Percentiles rank a stretch among this genome's conserved stretches.
phyloP scores from a whole-genome alignment of 352 stramenopile species.

The Phytophthora quininea region DNA sequence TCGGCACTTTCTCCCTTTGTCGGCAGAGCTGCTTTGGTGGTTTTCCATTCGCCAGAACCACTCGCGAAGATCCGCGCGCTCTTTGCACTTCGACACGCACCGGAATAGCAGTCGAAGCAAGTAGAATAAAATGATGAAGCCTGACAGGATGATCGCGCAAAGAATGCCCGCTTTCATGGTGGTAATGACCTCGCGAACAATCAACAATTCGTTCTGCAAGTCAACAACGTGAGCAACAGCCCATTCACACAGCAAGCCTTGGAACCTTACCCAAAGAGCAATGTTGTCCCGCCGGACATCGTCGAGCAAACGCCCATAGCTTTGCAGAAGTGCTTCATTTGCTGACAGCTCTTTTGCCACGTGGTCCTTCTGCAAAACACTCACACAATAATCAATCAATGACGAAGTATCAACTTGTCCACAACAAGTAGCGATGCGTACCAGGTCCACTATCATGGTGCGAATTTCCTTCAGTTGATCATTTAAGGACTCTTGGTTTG shows the following conservation, averaged over 20 bases:
- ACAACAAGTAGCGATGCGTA: conserved; percentile 14
- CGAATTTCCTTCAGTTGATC: conserved; percentile 63
- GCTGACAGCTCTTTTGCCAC: conserved; percentile 38
- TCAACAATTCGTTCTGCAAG: conserved; percentile 72
- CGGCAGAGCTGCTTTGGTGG: conserved; percentile 10
- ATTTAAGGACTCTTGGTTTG: conserved; percentile 55
- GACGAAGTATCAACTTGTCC: background rate
- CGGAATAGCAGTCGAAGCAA: conserved; percentile 70
- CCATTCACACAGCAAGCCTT: background rate
- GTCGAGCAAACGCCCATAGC: conserved; percentile 42
- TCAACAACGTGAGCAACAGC: conserved; percentile 5
- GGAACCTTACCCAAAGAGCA: conserved; percentile 46
- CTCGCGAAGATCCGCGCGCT: conserved; percentile 73
- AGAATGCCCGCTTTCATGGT: conserved; percentile 88
- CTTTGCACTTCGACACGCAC: conserved; percentile 73
- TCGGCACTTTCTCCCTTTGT: conserved; percentile 8
- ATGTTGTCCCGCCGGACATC: conserved; percentile 56
- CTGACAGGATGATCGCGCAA: conserved; percentile 71
- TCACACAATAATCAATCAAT: too few species aligned
- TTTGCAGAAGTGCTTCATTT: conserved; percentile 39
- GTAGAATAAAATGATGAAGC: conserved; percentile 77
- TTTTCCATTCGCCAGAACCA: conserved; percentile 79
- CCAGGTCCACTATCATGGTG: conserved; percentile 52
- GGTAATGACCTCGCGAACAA: conserved; percentile 84
- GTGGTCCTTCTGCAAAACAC: conserved; percentile 38